Percentiles rank a stretch among this genome's conserved stretches.
These are phyloP conservation scores for Magnusiomyces paraingens DNA, from an alignment of 1,139 yeast genomes.

Conservation along the genomic window DNA sequence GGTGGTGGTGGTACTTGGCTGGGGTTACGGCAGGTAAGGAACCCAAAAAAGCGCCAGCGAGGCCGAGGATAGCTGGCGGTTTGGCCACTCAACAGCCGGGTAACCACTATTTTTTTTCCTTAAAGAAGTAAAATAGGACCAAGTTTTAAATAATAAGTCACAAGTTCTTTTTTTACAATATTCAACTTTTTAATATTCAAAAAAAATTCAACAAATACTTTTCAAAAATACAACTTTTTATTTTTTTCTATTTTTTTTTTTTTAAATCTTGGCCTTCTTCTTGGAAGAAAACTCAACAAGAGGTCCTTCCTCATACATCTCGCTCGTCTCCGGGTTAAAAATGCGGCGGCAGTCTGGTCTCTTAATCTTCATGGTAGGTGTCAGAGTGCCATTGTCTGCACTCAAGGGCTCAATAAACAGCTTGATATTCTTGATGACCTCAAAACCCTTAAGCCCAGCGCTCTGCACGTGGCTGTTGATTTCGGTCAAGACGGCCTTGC, in stretches of 20 bases:
- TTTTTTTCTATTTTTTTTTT: neutral
- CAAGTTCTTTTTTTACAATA: neutral
- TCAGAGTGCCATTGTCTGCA: constrained; percentile 53
- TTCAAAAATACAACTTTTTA: neutral
- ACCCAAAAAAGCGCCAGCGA: neutral
- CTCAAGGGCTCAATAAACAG: constrained; percentile 62
- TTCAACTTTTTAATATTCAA: neutral
- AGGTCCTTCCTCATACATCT: constrained; percentile 54
- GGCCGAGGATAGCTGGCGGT: neutral
- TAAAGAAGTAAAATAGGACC: too few relatives aligned
- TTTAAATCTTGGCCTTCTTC: too few relatives aligned
- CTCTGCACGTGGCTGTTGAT: constrained; percentile 30
- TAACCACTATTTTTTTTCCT: too few relatives aligned
- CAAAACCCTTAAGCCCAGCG: constrained; percentile 43
- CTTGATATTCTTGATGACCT: constrained; percentile 53
- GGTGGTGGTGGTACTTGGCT: neutral
- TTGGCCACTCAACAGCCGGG: neutral
- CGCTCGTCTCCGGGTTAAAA: constrained; percentile 42
- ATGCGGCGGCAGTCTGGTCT: constrained; percentile 50
- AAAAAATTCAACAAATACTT: too few relatives aligned
- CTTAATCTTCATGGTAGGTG: constrained; percentile 71
- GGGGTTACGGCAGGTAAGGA: too few relatives aligned
- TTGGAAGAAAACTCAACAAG: neutral
- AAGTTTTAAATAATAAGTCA: neutral
- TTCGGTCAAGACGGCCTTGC: constrained; percentile 27